phyloP scores from a whole-genome alignment of 2,329 filamentous ascomycete species.

The Colletotrichum tropicale region DNA sequence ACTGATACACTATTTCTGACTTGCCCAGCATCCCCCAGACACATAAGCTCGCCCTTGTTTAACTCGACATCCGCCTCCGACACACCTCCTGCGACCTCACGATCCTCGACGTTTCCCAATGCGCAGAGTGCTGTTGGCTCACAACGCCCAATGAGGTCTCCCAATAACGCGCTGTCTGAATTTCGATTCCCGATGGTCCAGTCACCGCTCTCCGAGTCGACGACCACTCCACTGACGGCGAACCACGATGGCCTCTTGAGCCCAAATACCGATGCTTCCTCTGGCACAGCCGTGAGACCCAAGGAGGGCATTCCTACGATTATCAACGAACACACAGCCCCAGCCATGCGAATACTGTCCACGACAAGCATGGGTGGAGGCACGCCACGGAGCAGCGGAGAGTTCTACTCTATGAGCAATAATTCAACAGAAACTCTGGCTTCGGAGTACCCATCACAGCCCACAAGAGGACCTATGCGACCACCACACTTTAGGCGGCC shows the following conservation, averaged over 20 bases:
- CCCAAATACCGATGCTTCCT: constrained; percentile 30
- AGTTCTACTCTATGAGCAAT: constrained; percentile 95
- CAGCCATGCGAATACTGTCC: constrained; percentile 74
- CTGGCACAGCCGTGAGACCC: constrained; percentile 39
- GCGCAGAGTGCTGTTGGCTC: constrained; percentile 43
- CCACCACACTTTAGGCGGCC: constrained; percentile 52
- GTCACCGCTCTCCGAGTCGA: constrained; percentile 41
- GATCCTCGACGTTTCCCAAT: constrained; percentile 48
- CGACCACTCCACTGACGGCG: constrained; percentile 29
- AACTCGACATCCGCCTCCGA: constrained; percentile 61
- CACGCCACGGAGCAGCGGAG: constrained; percentile 89
- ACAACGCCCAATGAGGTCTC: constrained; percentile 43
- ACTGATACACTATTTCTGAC: neutral
- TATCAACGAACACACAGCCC: constrained; percentile 59
- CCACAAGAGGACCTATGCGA: constrained; percentile 37
- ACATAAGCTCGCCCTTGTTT: constrained; percentile 55
- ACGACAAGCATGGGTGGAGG: constrained; percentile 75
- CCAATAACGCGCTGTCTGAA: constrained; percentile 53
- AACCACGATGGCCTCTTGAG: constrained; percentile 44
- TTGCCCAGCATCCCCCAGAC: constrained; percentile 38
- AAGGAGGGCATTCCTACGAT: constrained; percentile 54
- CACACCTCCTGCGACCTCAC: constrained; percentile 45
- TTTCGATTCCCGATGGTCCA: constrained; percentile 61
- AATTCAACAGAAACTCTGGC: constrained; percentile 91
- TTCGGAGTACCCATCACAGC: constrained; percentile 77